phyloP scores from a whole-genome alignment of 129 eudicot genomes.

The Lactuca saligna region DNA sequence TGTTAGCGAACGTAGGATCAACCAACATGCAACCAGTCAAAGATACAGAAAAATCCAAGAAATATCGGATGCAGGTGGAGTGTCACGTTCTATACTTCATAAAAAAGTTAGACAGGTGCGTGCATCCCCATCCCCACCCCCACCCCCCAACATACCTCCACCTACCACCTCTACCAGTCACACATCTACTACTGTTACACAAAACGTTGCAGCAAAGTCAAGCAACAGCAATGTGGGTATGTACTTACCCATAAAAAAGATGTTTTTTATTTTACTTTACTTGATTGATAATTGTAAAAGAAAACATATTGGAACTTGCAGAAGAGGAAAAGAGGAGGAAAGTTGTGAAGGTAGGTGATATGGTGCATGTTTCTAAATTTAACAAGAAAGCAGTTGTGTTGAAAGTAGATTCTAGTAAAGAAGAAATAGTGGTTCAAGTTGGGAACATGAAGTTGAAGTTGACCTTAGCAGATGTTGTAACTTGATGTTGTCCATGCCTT shows the following conservation, averaged over 20 bases:
- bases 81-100: conserved; percentile 78
- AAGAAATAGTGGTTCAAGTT: conserved; percentile 63
- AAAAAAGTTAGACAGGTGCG: conserved; percentile 58
- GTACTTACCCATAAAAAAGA: no score
- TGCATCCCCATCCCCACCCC: conserved; percentile 35
- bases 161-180: conserved; percentile 28
- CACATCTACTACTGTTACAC: neutral
- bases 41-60: conserved; percentile 64
- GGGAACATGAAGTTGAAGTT: conserved; percentile 47
- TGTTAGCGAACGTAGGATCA: conserved; percentile 46
- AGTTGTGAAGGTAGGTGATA: conserved; percentile 70
- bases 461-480: conserved; percentile 45
- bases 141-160: conserved; percentile 12
- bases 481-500: no score
- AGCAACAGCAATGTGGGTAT: conserved; percentile 9
- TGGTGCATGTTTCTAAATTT: conserved; percentile 68
- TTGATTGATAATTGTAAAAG: no score
- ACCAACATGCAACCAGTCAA: conserved; percentile 43
- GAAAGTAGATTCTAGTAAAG: conserved; percentile 44
- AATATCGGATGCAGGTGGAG: conserved; percentile 59
- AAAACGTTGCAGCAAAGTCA: neutral
- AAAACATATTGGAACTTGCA: conserved; percentile 1
- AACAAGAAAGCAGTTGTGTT: conserved; percentile 62
- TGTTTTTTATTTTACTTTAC: no score
- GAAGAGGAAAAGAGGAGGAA: conserved; percentile 26